Conservation (phyloP, 768 basidiomycete genomes). For the Tricholoma sp. region DNA sequence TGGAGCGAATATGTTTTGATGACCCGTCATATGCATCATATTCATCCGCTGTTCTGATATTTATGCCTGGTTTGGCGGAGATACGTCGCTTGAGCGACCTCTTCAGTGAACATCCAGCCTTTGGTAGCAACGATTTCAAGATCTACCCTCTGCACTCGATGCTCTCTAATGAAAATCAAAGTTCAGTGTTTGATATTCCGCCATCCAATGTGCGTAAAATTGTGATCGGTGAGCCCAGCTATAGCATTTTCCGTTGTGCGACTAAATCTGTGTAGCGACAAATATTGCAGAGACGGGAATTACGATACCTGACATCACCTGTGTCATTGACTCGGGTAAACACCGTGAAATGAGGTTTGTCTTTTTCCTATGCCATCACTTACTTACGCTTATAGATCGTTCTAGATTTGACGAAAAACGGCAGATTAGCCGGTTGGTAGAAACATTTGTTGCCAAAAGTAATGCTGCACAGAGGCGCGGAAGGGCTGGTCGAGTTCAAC, state of each 20-base stretch:
- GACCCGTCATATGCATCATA: slow-evolving; percentile 44
- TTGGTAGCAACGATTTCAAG: slow-evolving; percentile 63
- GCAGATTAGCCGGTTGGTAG: slow-evolving; percentile 86
- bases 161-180: slow-evolving; percentile 87
- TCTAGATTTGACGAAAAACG: slow-evolving; percentile 92
- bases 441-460: slow-evolving; percentile 87
- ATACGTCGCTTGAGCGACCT: slow-evolving; percentile 86
- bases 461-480: slow-evolving; percentile 89
- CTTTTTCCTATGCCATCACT: not conserved
- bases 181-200: slow-evolving; percentile 85
- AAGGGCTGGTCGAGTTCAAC: slow-evolving; percentile 86
- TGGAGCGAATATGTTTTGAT: slow-evolving; percentile 81
- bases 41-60: slow-evolving; percentile 82
- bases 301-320: slow-evolving; percentile 96
- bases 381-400: not conserved
- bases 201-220: slow-evolving; percentile 82
- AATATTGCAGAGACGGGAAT: slow-evolving; percentile 97
- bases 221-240: slow-evolving; percentile 66
- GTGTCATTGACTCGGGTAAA: slow-evolving; percentile 91
- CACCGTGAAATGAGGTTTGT: slow-evolving; percentile 86
- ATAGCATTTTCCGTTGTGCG: not conserved
- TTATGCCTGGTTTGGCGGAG: slow-evolving; percentile 93
- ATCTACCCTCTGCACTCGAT: slow-evolving; percentile 90
- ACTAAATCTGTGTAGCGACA: slow-evolving; percentile 48
- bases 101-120: slow-evolving; percentile 66